Evolutionary conservation across 2,329 filamentous ascomycete genomes (phyloP).

Genomic region (Fusarium sp.): DNA sequence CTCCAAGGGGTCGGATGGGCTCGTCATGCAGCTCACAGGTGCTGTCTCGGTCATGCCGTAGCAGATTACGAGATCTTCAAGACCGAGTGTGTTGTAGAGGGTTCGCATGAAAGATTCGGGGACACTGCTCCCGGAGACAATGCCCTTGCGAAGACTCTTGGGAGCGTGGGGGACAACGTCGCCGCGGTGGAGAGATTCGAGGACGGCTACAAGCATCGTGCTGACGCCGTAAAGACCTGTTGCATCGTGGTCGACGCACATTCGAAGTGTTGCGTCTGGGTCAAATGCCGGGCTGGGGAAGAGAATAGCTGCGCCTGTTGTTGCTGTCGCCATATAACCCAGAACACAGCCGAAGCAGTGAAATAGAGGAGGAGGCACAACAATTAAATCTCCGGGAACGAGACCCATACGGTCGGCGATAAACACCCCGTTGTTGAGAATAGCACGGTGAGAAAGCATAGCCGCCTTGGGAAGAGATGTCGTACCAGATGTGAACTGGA

Average conservation of each 20-base stretch:
- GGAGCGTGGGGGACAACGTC: slow-evolving; percentile 40
- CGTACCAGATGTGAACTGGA: slow-evolving; percentile 97
- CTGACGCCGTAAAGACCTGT: slow-evolving; percentile 86
- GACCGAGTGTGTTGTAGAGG: slow-evolving; percentile 78
- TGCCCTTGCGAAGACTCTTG: slow-evolving; percentile 80
- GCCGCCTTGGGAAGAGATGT: slow-evolving; percentile 92
- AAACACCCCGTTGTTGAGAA: slow-evolving; percentile 90
- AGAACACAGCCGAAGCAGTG: slow-evolving; percentile 92
- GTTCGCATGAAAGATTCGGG: slow-evolving; percentile 84
- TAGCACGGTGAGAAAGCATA: slow-evolving; percentile 85
- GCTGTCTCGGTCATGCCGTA: slow-evolving; percentile 97
- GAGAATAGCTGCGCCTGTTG: slow-evolving; percentile 80
- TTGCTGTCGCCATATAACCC: slow-evolving; percentile 96
- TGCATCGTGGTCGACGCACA: slow-evolving; percentile 64
- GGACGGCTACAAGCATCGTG: slow-evolving; percentile 92
- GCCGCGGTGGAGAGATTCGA: slow-evolving; percentile 75
- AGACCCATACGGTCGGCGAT: slow-evolving; percentile 90
- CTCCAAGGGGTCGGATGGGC: slow-evolving; percentile 77
- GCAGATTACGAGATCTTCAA: slow-evolving; percentile 89
- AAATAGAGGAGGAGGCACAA: slow-evolving; percentile 88
- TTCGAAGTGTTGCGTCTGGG: slow-evolving; percentile 75
- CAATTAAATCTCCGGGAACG: slow-evolving; percentile 77
- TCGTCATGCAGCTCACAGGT: slow-evolving; percentile 84
- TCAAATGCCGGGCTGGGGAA: slow-evolving; percentile 92
- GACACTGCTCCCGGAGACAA: slow-evolving; percentile 88